phyloP scores from a whole-genome alignment of 2,329 filamentous ascomycete species.

The Fusarium goolgardi region DNA sequence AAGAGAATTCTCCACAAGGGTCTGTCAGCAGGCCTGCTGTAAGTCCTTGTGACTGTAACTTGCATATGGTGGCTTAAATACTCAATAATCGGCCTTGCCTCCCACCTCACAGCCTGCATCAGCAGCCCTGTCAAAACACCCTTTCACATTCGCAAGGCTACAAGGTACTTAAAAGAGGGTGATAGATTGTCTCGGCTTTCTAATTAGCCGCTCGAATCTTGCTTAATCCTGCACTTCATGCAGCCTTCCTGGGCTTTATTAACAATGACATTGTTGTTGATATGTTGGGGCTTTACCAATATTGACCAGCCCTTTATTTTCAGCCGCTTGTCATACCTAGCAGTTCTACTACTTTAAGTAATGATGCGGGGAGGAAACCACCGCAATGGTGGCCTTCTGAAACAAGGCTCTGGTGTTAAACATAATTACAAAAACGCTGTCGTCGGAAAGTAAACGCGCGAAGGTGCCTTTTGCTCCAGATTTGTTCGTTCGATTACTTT shows the following conservation, averaged over 20 bases:
- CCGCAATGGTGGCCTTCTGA: not conserved
- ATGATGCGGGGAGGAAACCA: not conserved
- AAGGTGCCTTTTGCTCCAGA: not conserved
- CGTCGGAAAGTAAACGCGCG: not conserved
- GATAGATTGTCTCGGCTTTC: not conserved
- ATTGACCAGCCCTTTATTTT: not conserved
- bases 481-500: not conserved
- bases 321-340: not conserved
- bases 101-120: no score
- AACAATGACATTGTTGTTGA: no score
- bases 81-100: no score
- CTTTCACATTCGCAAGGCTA: not conserved
- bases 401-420: not conserved
- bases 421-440: not conserved
- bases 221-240: not conserved
- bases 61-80: not conserved
- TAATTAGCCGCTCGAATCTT: not conserved
- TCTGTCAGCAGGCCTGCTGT: not conserved
- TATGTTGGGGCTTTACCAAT: not conserved
- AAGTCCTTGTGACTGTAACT: not conserved
- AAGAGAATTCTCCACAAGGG: not conserved
- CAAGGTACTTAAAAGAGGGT: not conserved
- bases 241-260: not conserved
- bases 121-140: not conserved
- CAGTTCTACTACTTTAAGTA: not conserved